These are phyloP conservation scores for Hemisphaericaspora xylanilytica DNA, from an alignment of 1,139 yeast species.

Conservation along the genomic window DNA sequence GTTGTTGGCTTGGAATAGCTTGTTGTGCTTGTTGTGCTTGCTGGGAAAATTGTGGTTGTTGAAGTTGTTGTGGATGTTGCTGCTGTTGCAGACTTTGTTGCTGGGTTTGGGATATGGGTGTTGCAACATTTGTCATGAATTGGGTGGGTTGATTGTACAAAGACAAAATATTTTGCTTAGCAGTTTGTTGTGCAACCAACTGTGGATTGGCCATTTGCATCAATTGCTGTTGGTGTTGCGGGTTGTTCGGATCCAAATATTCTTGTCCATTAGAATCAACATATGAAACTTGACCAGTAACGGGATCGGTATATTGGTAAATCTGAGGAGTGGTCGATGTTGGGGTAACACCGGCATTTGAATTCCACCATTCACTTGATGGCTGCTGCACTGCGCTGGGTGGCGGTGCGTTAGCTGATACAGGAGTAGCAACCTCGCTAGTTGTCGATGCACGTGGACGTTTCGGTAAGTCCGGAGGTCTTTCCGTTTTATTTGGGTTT, in stretches of 20 bases:
- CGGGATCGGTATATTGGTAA: constrained; percentile 62
- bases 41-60: constrained; percentile 17
- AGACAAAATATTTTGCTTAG: constrained; percentile 41
- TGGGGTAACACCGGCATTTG: constrained; percentile 11
- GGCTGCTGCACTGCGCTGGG: constrained; percentile 9
- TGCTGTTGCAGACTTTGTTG: no score
- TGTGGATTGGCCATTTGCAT: constrained; percentile 45
- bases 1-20: constrained; percentile 17
- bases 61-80: constrained; percentile 12
- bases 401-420: constrained; percentile 12
- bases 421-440: constrained; percentile 4
- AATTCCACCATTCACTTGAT: constrained; percentile 29
- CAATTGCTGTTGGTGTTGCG: constrained; percentile 51
- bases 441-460: constrained; percentile 29
- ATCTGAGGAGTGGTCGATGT: constrained; percentile 34
- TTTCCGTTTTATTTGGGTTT: constrained; percentile 36
- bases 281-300: constrained; percentile 58
- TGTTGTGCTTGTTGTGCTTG: constrained; percentile 13
- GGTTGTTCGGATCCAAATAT: constrained; percentile 54
- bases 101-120: constrained; percentile 18
- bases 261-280: constrained; percentile 60
- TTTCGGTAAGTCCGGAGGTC: constrained; percentile 48
- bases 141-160: constrained; percentile 39
- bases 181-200: constrained; percentile 43
- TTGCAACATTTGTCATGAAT: constrained; percentile 27